Percentiles rank a stretch among this genome's conserved stretches.
These are phyloP conservation scores for Neodidymelliopsis sp. DNA, from an alignment of 2,329 filamentous ascomycete genomes.

Conservation along the genomic window DNA sequence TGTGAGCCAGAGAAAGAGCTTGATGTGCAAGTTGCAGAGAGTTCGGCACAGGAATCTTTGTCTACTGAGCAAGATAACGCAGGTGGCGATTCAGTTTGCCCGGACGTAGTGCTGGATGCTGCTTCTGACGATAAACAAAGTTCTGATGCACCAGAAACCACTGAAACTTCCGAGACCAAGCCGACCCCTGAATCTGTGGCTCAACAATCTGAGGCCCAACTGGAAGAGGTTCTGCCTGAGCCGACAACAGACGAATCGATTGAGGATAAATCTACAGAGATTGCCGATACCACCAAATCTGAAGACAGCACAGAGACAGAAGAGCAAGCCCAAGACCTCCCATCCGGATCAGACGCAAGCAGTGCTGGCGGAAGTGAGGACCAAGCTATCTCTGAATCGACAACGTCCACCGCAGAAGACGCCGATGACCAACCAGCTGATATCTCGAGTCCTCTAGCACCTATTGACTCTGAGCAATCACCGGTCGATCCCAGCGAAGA, in stretches of 20 bases:
- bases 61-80: neutral
- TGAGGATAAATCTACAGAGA: neutral
- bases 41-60: neutral
- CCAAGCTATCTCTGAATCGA: neutral
- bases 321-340: neutral
- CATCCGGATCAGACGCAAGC: neutral
- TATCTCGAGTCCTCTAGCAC: neutral
- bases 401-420: neutral
- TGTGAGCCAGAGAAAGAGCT: constrained; percentile 1
- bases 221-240: neutral
- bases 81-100: neutral
- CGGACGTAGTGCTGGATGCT: neutral
- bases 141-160: neutral
- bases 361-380: neutral
- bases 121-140: neutral
- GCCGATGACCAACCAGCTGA: neutral
- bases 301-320: neutral
- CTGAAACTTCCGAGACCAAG: neutral
- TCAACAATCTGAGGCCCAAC: neutral
- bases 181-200: neutral
- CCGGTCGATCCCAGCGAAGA: neutral
- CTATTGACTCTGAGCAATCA: neutral
- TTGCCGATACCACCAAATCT: neutral
- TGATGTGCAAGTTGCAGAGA: neutral
- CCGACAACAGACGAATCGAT: neutral